Evolutionary conservation across 1,139 yeast species (phyloP).

Genomic region (Debaryomyces udenii): DNA sequence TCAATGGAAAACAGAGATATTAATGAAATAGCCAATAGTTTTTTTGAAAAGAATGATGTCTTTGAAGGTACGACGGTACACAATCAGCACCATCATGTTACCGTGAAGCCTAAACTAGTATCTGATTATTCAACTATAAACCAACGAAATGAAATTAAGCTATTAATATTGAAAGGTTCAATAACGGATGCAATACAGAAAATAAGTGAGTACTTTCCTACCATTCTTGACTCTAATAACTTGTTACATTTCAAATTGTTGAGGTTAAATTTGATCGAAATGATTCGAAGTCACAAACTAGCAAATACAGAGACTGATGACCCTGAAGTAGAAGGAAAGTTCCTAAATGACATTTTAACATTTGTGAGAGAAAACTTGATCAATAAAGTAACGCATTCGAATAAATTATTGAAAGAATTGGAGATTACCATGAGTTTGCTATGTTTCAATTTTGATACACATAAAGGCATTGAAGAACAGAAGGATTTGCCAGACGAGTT

Average conservation of each 20-base stretch:
- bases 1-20: slow-evolving; percentile 19
- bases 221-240: slow-evolving; percentile 55
- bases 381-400: slow-evolving; percentile 55
- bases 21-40: slow-evolving; percentile 20
- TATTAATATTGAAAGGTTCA: slow-evolving; percentile 51
- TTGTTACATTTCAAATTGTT: slow-evolving; percentile 64
- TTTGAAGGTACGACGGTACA: not conserved
- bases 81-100: not conserved
- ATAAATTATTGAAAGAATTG: slow-evolving; percentile 57
- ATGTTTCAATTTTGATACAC: slow-evolving; percentile 50
- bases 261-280: slow-evolving; percentile 63
- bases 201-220: slow-evolving; percentile 54
- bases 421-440: slow-evolving; percentile 73
- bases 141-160: slow-evolving; percentile 51
- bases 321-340: slow-evolving; percentile 43
- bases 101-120: slow-evolving; percentile 17
- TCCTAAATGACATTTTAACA: slow-evolving; percentile 56
- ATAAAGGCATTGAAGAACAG: slow-evolving; percentile 36
- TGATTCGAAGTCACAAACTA: slow-evolving; percentile 56
- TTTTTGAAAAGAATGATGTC: slow-evolving; percentile 15
- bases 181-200: slow-evolving; percentile 50
- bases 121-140: slow-evolving; percentile 52
- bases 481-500: slow-evolving; percentile 56
- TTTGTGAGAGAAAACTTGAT: slow-evolving; percentile 67
- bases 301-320: slow-evolving; percentile 17